A percentile compares a stretch with the other conserved stretches of the same genome.
Conservation (phyloP, 495 filamentous ascomycete genomes). For the Lasiosphaeria miniovina region DNA sequence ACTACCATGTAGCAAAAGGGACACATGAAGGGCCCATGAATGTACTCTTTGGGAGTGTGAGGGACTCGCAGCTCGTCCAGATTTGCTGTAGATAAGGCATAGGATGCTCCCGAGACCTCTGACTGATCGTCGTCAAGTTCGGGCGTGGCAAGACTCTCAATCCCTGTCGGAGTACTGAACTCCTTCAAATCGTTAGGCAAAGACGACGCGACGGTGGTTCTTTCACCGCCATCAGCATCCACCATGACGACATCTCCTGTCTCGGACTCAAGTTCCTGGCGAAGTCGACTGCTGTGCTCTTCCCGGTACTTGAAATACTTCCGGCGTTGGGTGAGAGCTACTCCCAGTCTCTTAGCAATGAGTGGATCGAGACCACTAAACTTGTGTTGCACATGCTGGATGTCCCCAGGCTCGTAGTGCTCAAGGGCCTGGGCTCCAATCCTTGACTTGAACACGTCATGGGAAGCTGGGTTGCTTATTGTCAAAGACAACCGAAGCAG, state of each 20-base stretch:
- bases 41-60: constrained; percentile 12
- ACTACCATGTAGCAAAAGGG: constrained; percentile 32
- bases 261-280: constrained; percentile 19
- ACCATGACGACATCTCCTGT: not conserved
- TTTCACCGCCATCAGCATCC: not conserved
- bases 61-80: constrained; percentile 7
- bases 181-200: not conserved
- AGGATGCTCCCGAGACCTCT: constrained; percentile 6
- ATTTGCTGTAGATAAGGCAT: not conserved
- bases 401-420: constrained; percentile 11
- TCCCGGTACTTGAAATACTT: constrained; percentile 39
- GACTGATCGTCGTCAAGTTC: constrained; percentile 1
- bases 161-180: not conserved
- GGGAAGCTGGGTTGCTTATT: constrained; percentile 34
- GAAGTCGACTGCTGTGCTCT: constrained; percentile 34
- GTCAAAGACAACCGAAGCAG: constrained; percentile 35
- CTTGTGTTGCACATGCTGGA: constrained; percentile 8
- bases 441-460: constrained; percentile 31
- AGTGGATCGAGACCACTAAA: constrained; percentile 26
- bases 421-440: constrained; percentile 23
- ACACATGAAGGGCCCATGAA: constrained; percentile 28
- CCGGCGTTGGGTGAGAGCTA: constrained; percentile 34
- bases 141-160: not conserved
- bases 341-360: constrained; percentile 34
- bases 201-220: constrained; percentile 9